Percentiles rank a stretch among this genome's conserved stretches.
Evolutionary conservation across 2,329 filamentous ascomycete genomes (phyloP).

Genomic region (Thelonectria blattea): DNA sequence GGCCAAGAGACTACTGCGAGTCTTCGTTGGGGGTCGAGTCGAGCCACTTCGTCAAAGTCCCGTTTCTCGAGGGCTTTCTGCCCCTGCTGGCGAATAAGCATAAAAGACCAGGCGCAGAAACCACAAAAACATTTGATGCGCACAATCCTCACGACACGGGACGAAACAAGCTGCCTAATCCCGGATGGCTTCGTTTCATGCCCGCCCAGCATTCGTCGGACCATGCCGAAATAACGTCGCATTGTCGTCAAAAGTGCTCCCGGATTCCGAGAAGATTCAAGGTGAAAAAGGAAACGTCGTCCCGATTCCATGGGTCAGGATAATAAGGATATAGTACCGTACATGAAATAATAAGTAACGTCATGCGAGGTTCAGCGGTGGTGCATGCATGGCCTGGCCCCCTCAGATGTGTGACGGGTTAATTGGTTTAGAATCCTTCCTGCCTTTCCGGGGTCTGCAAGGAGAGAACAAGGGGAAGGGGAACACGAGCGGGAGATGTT

Average conservation of each 20-base stretch:
- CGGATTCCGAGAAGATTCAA: background rate
- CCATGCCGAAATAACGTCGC: constrained; percentile 5
- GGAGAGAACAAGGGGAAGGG: too few species aligned
- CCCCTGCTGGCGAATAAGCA: background rate
- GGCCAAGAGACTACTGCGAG: too few species aligned
- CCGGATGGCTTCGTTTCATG: background rate
- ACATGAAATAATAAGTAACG: background rate
- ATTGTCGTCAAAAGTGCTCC: background rate
- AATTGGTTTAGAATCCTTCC: background rate
- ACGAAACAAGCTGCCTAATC: constrained; percentile 6
- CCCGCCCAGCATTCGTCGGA: constrained; percentile 5
- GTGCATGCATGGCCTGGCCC: background rate
- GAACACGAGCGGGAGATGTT: too few species aligned
- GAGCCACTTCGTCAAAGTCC: background rate
- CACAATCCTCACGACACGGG: too few species aligned
- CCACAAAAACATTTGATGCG: too few species aligned
- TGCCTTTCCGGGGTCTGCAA: background rate
- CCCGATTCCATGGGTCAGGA: background rate
- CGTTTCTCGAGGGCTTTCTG: too few species aligned
- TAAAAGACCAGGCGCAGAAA: background rate
- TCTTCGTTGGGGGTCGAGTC: background rate
- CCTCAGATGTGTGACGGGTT: background rate
- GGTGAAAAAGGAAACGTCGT: background rate
- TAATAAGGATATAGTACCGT: too few species aligned
- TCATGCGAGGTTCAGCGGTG: background rate